Conservation (phyloP, 176 grass and related monocot species). For the Otatea glauca region DNA sequence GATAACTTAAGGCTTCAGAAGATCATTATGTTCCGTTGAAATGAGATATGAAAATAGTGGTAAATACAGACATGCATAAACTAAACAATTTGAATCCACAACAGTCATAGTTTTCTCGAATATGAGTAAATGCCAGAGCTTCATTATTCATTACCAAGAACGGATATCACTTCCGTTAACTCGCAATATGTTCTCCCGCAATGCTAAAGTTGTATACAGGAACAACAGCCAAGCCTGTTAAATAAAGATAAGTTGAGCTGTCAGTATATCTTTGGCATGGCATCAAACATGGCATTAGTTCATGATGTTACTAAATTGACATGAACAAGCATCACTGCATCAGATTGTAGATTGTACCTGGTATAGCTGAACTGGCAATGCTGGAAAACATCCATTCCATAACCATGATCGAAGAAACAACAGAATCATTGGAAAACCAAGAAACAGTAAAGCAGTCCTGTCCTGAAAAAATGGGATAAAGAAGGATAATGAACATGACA, state of each 20-base stretch:
- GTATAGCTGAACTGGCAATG: constrained; percentile 93
- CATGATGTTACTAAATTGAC: background rate
- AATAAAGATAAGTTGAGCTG: constrained; percentile 42
- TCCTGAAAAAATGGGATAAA: constrained; percentile 61
- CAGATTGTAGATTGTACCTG: constrained; percentile 59
- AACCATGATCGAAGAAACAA: constrained; percentile 81
- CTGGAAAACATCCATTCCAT: constrained; percentile 90
- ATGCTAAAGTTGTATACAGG: constrained; percentile 84
- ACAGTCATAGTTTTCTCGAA: background rate
- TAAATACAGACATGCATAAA: constrained; percentile 30
- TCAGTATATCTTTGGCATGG: constrained; percentile 17
- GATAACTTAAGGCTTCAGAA: background rate
- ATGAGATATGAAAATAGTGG: constrained; percentile 14
- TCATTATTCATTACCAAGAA: constrained; percentile 64
- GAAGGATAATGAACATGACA: constrained; percentile 13
- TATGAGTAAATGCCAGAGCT: constrained; percentile 12
- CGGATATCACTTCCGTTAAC: constrained; percentile 92
- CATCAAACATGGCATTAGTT: constrained; percentile 37
- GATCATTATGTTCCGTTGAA: constrained; percentile 50
- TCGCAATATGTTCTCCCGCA: constrained; percentile 84
- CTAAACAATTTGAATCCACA: background rate
- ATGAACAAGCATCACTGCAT: constrained; percentile 15
- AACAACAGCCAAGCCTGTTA: constrained; percentile 82
- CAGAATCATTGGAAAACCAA: constrained; percentile 81
- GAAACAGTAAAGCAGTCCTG: constrained; percentile 94